Evolutionary conservation across 306 rosid species (phyloP).

Genomic region (Astragalus glycyphyllos): DNA sequence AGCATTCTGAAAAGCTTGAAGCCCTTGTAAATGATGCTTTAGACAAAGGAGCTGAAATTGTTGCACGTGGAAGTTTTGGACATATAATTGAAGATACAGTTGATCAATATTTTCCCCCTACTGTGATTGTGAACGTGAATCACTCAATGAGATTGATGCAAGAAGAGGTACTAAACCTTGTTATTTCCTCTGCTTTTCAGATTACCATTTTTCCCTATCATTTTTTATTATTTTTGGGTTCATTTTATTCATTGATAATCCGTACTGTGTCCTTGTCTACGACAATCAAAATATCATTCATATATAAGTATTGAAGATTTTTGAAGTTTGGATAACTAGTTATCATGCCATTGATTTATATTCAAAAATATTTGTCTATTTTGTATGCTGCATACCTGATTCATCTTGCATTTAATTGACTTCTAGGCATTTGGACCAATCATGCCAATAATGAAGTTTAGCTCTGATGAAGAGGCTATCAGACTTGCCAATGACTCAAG

Average conservation of each 20-base stretch:
- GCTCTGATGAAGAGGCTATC: constrained; percentile 82
- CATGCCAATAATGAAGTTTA: constrained; percentile 89
- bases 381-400: constrained; percentile 26
- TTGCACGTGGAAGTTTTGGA: constrained; percentile 90
- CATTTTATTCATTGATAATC: not conserved
- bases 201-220: not conserved
- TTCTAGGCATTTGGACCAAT: constrained; percentile 92
- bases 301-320: constrained; percentile 30
- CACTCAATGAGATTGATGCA: constrained; percentile 96
- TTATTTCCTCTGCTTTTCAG: not conserved
- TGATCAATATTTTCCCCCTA: constrained; percentile 89
- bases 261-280: not conserved
- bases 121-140: constrained; percentile 83
- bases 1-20: constrained; percentile 95
- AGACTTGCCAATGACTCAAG: constrained; percentile 88
- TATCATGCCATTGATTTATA: constrained; percentile 22
- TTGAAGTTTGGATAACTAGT: constrained; percentile 21
- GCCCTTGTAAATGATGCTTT: constrained; percentile 82
- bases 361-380: constrained; percentile 14
- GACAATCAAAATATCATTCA: not conserved
- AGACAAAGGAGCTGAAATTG: constrained; percentile 88
- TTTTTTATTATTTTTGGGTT: not conserved
- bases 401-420: constrained; percentile 35
- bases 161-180: constrained; percentile 76
- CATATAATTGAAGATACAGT: constrained; percentile 90